phyloP scores from a whole-genome alignment of 2,329 filamentous ascomycete species.

The Metarhizium humberi region DNA sequence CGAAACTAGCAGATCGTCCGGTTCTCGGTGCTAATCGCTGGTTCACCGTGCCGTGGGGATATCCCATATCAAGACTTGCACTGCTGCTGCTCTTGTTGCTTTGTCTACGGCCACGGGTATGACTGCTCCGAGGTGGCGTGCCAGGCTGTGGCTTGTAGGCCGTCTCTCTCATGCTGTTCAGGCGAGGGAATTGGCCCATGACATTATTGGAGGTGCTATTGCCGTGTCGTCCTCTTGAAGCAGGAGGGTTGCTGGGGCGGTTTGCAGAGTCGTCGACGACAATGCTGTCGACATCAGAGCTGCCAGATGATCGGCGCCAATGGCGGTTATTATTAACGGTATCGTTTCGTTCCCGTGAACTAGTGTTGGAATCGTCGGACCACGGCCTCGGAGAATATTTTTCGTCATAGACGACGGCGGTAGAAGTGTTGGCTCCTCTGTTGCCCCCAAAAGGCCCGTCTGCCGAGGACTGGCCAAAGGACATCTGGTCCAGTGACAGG shows the following conservation, averaged over 20 bases:
- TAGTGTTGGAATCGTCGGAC: constrained; percentile 6
- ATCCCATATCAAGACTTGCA: constrained; percentile 57
- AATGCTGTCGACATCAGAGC: constrained; percentile 48
- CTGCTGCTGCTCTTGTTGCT: constrained; percentile 69
- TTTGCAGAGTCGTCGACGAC: constrained; percentile 37
- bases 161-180: constrained; percentile 52
- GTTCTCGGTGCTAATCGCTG: constrained; percentile 48
- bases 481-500: constrained; percentile 80
- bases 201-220: constrained; percentile 74
- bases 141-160: constrained; percentile 25
- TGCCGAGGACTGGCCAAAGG: constrained; percentile 35
- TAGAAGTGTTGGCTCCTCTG: constrained; percentile 13
- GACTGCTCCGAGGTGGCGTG: constrained; percentile 32
- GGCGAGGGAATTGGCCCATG: constrained; percentile 46
- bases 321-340: constrained; percentile 6
- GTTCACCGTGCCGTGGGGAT: constrained; percentile 45
- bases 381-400: constrained; percentile 9
- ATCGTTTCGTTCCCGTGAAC: constrained; percentile 1
- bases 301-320: constrained; percentile 42
- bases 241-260: neutral
- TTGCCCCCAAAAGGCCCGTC: constrained; percentile 2
- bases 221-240: constrained; percentile 56
- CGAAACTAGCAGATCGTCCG: constrained; percentile 63
- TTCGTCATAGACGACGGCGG: neutral
- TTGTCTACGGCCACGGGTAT: constrained; percentile 45